These are phyloP conservation scores for Elsinoe batatas DNA, from an alignment of 2,329 filamentous ascomycete species.

Conservation along the genomic window DNA sequence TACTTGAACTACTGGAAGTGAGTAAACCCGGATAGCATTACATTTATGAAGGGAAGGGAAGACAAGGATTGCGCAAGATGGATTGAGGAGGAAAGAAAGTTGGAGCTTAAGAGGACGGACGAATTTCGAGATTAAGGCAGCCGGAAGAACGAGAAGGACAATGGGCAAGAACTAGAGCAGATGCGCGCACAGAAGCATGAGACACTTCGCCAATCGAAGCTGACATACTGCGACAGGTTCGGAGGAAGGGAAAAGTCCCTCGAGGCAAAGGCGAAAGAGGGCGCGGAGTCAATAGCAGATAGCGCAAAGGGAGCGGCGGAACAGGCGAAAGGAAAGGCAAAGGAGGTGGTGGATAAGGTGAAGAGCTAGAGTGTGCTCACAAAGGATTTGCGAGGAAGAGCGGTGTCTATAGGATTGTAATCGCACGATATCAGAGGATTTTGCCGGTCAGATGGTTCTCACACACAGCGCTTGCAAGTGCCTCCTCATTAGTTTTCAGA, in stretches of 20 bases:
- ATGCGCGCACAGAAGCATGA: not conserved
- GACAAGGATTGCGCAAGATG: too few species aligned
- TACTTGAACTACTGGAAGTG: constrained; percentile 51
- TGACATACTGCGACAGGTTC: constrained; percentile 22
- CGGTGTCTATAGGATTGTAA: not conserved
- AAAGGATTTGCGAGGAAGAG: not conserved
- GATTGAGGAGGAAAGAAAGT: too few species aligned
- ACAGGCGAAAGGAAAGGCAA: constrained; percentile 18
- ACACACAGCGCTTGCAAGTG: not conserved
- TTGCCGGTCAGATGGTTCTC: not conserved
- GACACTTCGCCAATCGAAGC: too few species aligned
- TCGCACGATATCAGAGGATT: not conserved
- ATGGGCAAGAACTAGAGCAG: not conserved
- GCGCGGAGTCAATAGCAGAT: constrained; percentile 13
- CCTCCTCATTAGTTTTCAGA: not conserved
- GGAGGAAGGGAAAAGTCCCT: constrained; percentile 36
- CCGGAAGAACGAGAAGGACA: too few species aligned
- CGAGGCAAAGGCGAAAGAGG: constrained; percentile 31
- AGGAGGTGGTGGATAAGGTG: constrained; percentile 23
- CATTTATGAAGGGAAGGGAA: too few species aligned
- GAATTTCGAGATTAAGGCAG: too few species aligned
- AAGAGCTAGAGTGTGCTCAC: constrained; percentile 12
- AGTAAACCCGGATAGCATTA: too few species aligned
- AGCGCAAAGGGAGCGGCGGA: constrained; percentile 17
- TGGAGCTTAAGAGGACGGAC: too few species aligned